Evolutionary conservation across 1,284 basidiomycete species (phyloP), one percentile per base, ranked within the genome.

Genomic region (Cystobasidium sp.): DNA sequence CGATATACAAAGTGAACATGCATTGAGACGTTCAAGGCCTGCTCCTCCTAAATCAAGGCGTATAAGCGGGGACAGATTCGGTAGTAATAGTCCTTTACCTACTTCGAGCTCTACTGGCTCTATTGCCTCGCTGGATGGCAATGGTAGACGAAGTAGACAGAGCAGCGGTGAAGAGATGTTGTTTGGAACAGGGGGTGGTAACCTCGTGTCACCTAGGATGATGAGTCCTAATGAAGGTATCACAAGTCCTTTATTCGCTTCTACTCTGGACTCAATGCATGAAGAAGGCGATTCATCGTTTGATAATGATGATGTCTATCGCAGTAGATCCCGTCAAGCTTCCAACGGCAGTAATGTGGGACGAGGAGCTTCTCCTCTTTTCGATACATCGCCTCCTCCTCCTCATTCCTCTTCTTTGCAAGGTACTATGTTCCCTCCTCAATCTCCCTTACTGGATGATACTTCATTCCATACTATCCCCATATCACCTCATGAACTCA

Each of bases 391-490:
- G 18, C 62, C 62, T 14, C 31, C 52, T 12, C 51, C 49, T 1
- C 61, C 47, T 24, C 56, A 59, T 18, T 31, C 37, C 14, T 16
- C 37, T 1, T 41, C 43, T 24, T 39, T 41, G 14, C 66, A 47
- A 52, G 66, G 52, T 39, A 12, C 70, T 41, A 62, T 73, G 43
- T 73, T 73, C 37, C 62, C 62, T 16, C 70, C 61, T 24, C 44
- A 41, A 39, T 73, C 70, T 20, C 70, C 70, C 18, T 10, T 46
- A 18, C 39, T 73, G 10, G 70, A 73, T 37, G 37, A 49, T n/a
- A 65, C 70, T 58, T 52, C 70, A 6, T 73, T 73, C 53, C 70
- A 73, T 37, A 53, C 46, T 20, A n/a, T 66, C 16, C 70, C 70
- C 1, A 47, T 56, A 18, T 73, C 70, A 22, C 70, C 70, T 18